Percentiles rank a stretch among this genome's conserved stretches.
Conservation (phyloP, 495 filamentous ascomycete species). For the Chaetomium tenue region DNA sequence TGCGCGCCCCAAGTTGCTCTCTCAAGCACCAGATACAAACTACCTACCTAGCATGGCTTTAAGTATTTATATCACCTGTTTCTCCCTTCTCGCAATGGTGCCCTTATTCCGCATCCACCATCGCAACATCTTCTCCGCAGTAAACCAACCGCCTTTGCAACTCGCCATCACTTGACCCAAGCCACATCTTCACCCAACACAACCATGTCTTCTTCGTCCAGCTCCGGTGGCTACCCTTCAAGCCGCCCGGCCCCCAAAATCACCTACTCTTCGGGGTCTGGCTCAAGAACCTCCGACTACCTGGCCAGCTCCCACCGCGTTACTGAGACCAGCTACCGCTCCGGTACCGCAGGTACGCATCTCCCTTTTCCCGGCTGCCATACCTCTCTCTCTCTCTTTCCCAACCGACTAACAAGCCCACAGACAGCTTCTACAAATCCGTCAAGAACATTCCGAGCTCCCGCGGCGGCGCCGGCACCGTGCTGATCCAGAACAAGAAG, state of each 20-base stretch:
- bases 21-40: background rate
- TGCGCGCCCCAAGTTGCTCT: slow-evolving; percentile 5
- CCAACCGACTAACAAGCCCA: background rate
- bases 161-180: background rate
- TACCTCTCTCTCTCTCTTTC: background rate
- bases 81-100: background rate
- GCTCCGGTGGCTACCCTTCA: slow-evolving; percentile 9
- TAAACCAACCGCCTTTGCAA: background rate
- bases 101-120: background rate
- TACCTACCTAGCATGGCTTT: background rate
- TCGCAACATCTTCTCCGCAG: background rate
- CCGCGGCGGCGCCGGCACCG: background rate
- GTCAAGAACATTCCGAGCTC: slow-evolving; percentile 10
- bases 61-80: background rate
- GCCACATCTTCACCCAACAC: background rate
- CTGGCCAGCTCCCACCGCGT: slow-evolving; percentile 14
- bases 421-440: slow-evolving; percentile 8
- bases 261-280: slow-evolving; percentile 20
- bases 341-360: slow-evolving; percentile 19
- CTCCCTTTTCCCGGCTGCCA: background rate
- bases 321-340: slow-evolving; percentile 14
- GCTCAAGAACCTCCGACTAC: slow-evolving; percentile 5
- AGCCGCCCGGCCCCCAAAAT: slow-evolving; percentile 16
- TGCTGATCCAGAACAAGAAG: slow-evolving; percentile 26
- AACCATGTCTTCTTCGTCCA: slow-evolving; percentile 23